Evolutionary conservation across 129 eudicot genomes (phyloP).

Genomic region (Helianthus tuberosus): DNA sequence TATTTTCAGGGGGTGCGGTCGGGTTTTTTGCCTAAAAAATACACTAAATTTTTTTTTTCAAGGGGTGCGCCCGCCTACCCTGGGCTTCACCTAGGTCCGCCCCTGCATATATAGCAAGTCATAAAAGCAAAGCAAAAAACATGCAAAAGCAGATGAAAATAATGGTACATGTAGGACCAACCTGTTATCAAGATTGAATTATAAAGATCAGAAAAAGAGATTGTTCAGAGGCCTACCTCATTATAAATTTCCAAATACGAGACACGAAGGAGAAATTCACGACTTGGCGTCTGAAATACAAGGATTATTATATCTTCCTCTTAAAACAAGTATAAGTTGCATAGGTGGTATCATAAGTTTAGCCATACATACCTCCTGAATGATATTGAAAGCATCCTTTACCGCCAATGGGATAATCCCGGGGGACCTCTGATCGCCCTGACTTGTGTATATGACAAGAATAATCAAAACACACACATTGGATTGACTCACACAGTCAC

Average conservation of each 20-base stretch:
- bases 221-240: constrained; percentile 59
- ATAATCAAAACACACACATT: constrained; percentile 27
- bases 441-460: constrained; percentile 26
- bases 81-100: no score
- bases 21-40: no score
- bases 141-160: constrained; percentile 13
- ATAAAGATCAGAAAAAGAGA: constrained; percentile 6
- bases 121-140: constrained; percentile 3
- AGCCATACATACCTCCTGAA: constrained; percentile 75
- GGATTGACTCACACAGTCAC: not conserved
- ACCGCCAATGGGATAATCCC: constrained; percentile 96
- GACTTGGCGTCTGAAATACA: constrained; percentile 75
- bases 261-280: constrained; percentile 96
- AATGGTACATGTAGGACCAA: constrained; percentile 9
- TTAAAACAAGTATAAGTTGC: constrained; percentile 18
- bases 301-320: constrained; percentile 13
- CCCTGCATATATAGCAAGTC: not conserved
- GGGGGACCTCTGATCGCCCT: constrained; percentile 99
- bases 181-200: not conserved
- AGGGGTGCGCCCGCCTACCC: no score
- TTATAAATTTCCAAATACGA: constrained; percentile 96
- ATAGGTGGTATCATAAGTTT: constrained; percentile 9
- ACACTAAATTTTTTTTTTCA: no score
- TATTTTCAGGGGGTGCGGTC: no score
- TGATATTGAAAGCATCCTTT: constrained; percentile 95